A percentile compares a stretch with the other conserved stretches of the same genome.
Conservation (phyloP, 2,329 filamentous ascomycete species). For the Curvularia spicifera region DNA sequence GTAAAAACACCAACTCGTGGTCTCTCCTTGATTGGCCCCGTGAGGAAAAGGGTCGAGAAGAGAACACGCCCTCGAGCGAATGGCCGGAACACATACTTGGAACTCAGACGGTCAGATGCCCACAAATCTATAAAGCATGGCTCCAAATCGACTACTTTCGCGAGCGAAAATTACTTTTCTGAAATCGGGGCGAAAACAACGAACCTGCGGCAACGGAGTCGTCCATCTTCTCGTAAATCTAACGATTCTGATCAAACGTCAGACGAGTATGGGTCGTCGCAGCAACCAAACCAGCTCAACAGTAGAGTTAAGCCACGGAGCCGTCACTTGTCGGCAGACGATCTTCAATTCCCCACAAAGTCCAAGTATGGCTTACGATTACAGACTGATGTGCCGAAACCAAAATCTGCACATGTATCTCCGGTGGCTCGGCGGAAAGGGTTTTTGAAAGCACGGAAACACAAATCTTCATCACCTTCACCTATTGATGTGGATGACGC, state of each 20-base stretch:
- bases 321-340: slow-evolving; percentile 22
- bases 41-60: slow-evolving; percentile 29
- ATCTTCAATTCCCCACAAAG: slow-evolving; percentile 3
- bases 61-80: slow-evolving; percentile 18
- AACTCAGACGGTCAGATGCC: slow-evolving; percentile 35
- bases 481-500: slow-evolving; percentile 13
- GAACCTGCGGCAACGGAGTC: slow-evolving; percentile 6
- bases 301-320: slow-evolving; percentile 3
- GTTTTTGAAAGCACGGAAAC: slow-evolving; percentile 18
- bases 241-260: slow-evolving; percentile 1
- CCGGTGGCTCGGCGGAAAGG: slow-evolving; percentile 26
- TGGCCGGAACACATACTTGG: slow-evolving; percentile 11
- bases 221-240: not conserved
- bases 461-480: slow-evolving; percentile 19
- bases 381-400: slow-evolving; percentile 28
- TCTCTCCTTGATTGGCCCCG: slow-evolving; percentile 38
- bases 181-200: not conserved
- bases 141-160: slow-evolving; percentile 6
- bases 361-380: slow-evolving; percentile 24
- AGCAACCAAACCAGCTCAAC: slow-evolving; percentile 9
- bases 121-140: slow-evolving; percentile 34
- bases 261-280: slow-evolving; percentile 18
- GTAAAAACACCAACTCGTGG: slow-evolving; percentile 41
- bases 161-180: not conserved
- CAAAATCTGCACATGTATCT: slow-evolving; percentile 32